Conservation (phyloP, 2,329 filamentous ascomycete species). For the Monilinia fructicola region DNA sequence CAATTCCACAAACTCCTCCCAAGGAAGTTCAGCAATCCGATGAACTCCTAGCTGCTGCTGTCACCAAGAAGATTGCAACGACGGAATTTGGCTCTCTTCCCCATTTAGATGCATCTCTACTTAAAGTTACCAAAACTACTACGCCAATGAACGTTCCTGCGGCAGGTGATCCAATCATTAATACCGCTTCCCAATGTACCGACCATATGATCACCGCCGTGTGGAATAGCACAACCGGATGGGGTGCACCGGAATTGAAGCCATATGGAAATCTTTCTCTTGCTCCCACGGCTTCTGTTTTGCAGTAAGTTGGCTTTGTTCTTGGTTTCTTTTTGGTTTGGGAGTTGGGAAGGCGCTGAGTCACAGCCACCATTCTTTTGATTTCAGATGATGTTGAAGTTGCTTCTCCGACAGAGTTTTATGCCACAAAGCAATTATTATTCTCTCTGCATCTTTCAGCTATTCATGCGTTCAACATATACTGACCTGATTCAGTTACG, state of each 20-base stretch:
- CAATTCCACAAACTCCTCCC: slow-evolving; percentile 40
- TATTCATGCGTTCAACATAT: background rate
- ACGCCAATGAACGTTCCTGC: slow-evolving; percentile 54
- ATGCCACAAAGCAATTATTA: background rate
- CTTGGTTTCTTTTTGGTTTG: background rate
- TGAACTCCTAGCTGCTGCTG: slow-evolving; percentile 53
- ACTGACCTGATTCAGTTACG: slow-evolving; percentile 51
- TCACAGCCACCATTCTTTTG: background rate
- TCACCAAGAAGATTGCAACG: slow-evolving; percentile 48
- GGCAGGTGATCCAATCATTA: slow-evolving; percentile 44
- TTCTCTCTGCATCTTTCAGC: background rate
- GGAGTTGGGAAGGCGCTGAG: background rate
- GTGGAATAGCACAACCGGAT: slow-evolving; percentile 67
- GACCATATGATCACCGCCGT: slow-evolving; percentile 84
- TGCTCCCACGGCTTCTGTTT: slow-evolving; percentile 75
- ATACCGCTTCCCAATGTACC: slow-evolving; percentile 47
- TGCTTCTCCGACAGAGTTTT: background rate
- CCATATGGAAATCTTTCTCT: slow-evolving; percentile 77
- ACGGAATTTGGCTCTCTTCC: slow-evolving; percentile 51
- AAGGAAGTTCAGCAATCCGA: slow-evolving; percentile 47
- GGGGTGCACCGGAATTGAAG: slow-evolving; percentile 71
- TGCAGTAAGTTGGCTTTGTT: slow-evolving; percentile 52
- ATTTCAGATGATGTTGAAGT: background rate
- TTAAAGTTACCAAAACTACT: slow-evolving; percentile 54
- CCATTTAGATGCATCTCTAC: slow-evolving; percentile 59